These are phyloP conservation scores for Prosopis cineraria DNA, from an alignment of 306 rosid species.

Conservation along the genomic window DNA sequence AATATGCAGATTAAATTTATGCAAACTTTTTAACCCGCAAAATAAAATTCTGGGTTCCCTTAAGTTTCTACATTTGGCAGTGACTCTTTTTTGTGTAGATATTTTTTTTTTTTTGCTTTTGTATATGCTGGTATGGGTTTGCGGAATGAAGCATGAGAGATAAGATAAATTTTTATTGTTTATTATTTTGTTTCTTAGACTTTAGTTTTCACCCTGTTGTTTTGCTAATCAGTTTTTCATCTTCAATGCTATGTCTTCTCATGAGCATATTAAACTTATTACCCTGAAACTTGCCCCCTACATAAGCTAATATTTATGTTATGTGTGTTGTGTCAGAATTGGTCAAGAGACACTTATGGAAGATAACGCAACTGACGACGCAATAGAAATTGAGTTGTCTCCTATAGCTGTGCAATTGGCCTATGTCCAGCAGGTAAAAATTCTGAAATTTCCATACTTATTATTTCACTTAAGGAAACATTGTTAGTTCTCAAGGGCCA, in stretches of 20 bases:
- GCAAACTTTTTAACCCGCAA: neutral
- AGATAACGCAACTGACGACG: constrained; percentile 78
- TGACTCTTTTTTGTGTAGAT: neutral
- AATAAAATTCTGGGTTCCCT: neutral
- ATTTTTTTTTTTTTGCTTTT: constrained; percentile 5
- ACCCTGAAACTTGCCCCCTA: neutral
- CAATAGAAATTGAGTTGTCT: constrained; percentile 82
- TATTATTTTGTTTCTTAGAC: constrained; percentile 11
- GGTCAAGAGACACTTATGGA: constrained; percentile 86
- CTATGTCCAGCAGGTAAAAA: constrained; percentile 83
- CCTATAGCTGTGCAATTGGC: constrained; percentile 95
- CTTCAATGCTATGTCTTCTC: constrained; percentile 8
- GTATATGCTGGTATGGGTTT: constrained; percentile 6
- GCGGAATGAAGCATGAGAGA: constrained; percentile 10
- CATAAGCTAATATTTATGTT: constrained; percentile 31
- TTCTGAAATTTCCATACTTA: constrained; percentile 6
- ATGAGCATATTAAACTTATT: constrained; percentile 13
- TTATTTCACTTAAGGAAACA: constrained; percentile 25
- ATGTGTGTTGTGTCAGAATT: constrained; percentile 56
- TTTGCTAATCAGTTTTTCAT: constrained; percentile 12
- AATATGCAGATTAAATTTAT: neutral
- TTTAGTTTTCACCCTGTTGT: neutral
- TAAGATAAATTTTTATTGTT: constrained; percentile 20
- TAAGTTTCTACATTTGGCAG: neutral
- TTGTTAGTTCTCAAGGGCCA: constrained; percentile 2